A percentile compares a stretch with the other conserved stretches of the same genome.
Conservation (phyloP, 768 basidiomycete species). For the Pleurotus citrinopileatus region DNA sequence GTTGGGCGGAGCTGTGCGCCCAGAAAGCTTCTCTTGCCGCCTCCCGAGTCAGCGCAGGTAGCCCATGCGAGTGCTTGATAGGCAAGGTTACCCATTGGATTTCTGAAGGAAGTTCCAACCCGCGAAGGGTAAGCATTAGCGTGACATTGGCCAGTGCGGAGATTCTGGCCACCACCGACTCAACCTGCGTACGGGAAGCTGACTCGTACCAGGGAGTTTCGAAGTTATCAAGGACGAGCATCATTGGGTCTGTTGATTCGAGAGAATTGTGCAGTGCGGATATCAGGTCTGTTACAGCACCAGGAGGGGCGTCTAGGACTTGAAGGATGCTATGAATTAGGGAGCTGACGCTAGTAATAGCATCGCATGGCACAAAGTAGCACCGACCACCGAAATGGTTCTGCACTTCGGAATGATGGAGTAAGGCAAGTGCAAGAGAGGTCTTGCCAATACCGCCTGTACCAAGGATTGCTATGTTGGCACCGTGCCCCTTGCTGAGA, state of each 20-base stretch:
- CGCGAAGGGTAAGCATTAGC: slow-evolving; percentile 32
- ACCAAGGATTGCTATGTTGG: slow-evolving; percentile 22
- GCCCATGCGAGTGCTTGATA: slow-evolving; percentile 12
- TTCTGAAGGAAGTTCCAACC: slow-evolving; percentile 21
- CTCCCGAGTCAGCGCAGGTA: slow-evolving; percentile 15
- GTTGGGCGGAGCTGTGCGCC: slow-evolving; percentile 17
- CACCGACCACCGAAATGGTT: slow-evolving; percentile 19
- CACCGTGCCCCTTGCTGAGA: slow-evolving; percentile 2
- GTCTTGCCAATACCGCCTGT: slow-evolving; percentile 40
- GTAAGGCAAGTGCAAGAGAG: slow-evolving; percentile 29
- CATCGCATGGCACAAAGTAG: slow-evolving; percentile 32
- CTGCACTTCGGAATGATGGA: slow-evolving; percentile 20
- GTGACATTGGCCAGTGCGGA: slow-evolving; percentile 23
- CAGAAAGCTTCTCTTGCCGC: slow-evolving; percentile 15
- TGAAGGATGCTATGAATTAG: slow-evolving; percentile 11
- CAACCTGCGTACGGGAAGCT: slow-evolving; percentile 18
- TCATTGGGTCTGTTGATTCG: slow-evolving; percentile 18
- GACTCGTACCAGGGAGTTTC: slow-evolving; percentile 35
- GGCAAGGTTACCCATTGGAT: slow-evolving; percentile 23
- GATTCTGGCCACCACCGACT: slow-evolving; percentile 21
- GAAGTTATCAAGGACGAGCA: slow-evolving; percentile 38
- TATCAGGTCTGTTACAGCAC: slow-evolving; percentile 13
- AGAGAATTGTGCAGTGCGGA: slow-evolving; percentile 19
- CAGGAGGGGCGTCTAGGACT: slow-evolving; percentile 7
- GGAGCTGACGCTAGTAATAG: slow-evolving; percentile 8